Evolutionary conservation across 352 stramenopile species (phyloP), one percentile per base, ranked within the genome.

Genomic region (Phytopythium cucurbitacearum): DNA sequence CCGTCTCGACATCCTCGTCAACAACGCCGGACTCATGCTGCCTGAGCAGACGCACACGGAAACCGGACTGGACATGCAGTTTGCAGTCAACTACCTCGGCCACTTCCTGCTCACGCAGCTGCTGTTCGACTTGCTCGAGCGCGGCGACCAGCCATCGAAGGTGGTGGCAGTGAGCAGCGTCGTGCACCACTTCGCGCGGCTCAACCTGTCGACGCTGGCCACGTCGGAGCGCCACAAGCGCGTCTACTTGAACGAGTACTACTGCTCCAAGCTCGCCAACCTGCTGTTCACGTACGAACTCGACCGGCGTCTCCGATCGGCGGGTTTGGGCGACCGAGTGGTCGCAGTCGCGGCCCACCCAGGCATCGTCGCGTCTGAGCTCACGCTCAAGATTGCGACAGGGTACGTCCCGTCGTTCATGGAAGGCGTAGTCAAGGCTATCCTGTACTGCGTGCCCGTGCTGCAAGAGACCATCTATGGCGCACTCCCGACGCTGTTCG

Each of bases 11-110:
- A 42, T 88, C 8, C 41, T 88, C 33, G 53, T 88, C 46, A 83
- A 85, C 63, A 88, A 88, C 55, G 77, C 69, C 37, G 74, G 72
- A 10, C 43, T 86, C 15, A 65, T 77, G 69, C 45, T 72, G 41
- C 70, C 64, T 7, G 37, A 44, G 7, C 46, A 69, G 35, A 73
- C 60, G 10, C 62, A 73, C 58, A 83, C 67, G 4, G 33, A 44
- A 2, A 59, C 63, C 12, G 77, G 73, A 1, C 59, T 85, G 12
- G 77, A 88, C 56, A 81, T 59, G 43, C 72, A 85, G 33, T 88
- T 88, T 42, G 72, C 63, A 1, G 65, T 83, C 34, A 88, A 88
- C 55, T 65, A 86, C 36, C 47, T 88, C 7, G 77, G 74, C 7
- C 77, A 86, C 42, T 88, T 87, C 40, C 73, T 76, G 42, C 49